phyloP scores from a whole-genome alignment of 2,329 filamentous ascomycete species.

The Paecilomyces dactylethromorphus region DNA sequence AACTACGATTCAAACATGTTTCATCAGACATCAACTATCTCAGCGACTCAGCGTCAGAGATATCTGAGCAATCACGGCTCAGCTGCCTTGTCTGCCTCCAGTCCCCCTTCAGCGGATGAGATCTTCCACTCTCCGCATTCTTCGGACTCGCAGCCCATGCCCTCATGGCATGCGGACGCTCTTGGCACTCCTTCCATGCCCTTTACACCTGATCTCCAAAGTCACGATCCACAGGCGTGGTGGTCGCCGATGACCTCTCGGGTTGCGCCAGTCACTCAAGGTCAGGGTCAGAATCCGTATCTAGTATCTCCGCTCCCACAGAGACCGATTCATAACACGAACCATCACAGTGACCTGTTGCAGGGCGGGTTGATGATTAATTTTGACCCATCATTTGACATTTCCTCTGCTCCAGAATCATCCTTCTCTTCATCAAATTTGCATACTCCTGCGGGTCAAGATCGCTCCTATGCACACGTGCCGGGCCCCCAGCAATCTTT shows the following conservation, averaged over 20 bases:
- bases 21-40: constrained; percentile 24
- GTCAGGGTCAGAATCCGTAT: constrained; percentile 29
- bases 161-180: constrained; percentile 36
- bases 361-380: constrained; percentile 36
- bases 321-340: constrained; percentile 20
- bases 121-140: constrained; percentile 33
- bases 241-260: constrained; percentile 33
- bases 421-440: constrained; percentile 20
- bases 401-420: constrained; percentile 20
- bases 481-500: constrained; percentile 13
- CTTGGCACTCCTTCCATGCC: constrained; percentile 29
- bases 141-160: constrained; percentile 30
- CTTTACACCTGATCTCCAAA: constrained; percentile 33
- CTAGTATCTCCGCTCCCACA: constrained; percentile 30
- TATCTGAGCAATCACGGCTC: constrained; percentile 25
- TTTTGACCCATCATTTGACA: constrained; percentile 29
- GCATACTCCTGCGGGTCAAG: constrained; percentile 11
- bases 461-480: constrained; percentile 11
- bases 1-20: constrained; percentile 28
- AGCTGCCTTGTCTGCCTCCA: constrained; percentile 24
- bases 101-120: constrained; percentile 31
- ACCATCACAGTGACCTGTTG: constrained; percentile 25
- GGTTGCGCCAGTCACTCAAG: constrained; percentile 26
- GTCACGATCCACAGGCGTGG: constrained; percentile 31
- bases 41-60: constrained; percentile 25